Evolutionary conservation across 2,329 filamentous ascomycete species (phyloP).

Genomic region (Cladophialophora psammophila): DNA sequence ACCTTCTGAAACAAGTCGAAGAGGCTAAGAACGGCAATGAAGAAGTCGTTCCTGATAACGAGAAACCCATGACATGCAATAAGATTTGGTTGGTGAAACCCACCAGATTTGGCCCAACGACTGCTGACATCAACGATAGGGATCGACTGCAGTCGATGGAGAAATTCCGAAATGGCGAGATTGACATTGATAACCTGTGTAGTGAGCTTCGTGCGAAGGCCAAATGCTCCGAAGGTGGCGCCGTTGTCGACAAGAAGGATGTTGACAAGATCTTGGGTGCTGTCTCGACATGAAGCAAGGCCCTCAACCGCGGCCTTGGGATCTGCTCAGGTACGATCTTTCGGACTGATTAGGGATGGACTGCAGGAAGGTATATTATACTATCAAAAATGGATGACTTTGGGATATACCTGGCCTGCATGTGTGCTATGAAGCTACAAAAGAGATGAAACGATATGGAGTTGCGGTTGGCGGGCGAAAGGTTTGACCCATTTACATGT

Average conservation of each 20-base stretch:
- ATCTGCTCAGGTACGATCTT: not conserved
- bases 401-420: constrained; percentile 11
- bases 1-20: constrained; percentile 80
- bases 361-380: constrained; percentile 23
- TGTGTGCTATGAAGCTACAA: constrained; percentile 13
- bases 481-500: constrained; percentile 17
- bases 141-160: constrained; percentile 87
- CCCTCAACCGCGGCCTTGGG: not conserved
- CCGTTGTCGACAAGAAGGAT: constrained; percentile 86
- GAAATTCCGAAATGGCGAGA: constrained; percentile 86
- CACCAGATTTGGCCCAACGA: constrained; percentile 4
- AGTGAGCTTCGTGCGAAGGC: constrained; percentile 94
- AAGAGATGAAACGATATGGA: constrained; percentile 17
- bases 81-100: constrained; percentile 81
- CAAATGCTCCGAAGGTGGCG: constrained; percentile 86
- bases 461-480: constrained; percentile 8
- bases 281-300: constrained; percentile 10
- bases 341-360: constrained; percentile 20
- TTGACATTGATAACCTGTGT: constrained; percentile 92
- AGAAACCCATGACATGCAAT: constrained; percentile 79
- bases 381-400: constrained; percentile 26
- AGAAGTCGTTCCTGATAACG: constrained; percentile 70
- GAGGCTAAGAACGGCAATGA: constrained; percentile 73
- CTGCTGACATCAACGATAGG: constrained; percentile 66
- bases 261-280: constrained; percentile 77